phyloP scores from a whole-genome alignment of 441 rosid genomes.

The Pelargonium fulgidum region DNA sequence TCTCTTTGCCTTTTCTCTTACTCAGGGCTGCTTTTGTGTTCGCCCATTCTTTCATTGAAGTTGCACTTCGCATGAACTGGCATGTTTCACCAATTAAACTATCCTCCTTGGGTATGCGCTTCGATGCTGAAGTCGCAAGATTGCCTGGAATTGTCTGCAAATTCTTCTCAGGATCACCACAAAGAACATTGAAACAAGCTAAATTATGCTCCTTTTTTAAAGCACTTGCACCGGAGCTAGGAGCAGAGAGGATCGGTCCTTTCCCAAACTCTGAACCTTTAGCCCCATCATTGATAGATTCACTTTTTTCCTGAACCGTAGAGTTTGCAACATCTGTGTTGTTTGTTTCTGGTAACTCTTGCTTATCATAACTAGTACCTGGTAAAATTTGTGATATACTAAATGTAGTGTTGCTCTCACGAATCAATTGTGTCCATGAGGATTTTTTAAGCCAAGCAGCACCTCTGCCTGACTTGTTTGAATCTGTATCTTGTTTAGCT shows the following conservation, averaged over 20 bases:
- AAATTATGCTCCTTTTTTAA: neutral
- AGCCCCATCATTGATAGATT: conserved; percentile 16
- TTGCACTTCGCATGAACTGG: conserved; percentile 63
- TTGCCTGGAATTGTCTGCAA: conserved; percentile 15
- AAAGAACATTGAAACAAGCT: conserved; percentile 7
- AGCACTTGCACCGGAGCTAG: conserved; percentile 1
- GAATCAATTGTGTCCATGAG: conserved; percentile 77
- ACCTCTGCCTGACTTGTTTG: conserved; percentile 46
- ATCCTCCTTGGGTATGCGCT: conserved; percentile 15
- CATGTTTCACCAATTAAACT: conserved; percentile 44
- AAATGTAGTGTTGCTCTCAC: conserved; percentile 40
- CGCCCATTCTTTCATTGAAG: conserved; percentile 67
- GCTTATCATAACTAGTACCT: conserved; percentile 28
- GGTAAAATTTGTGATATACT: conserved; percentile 63
- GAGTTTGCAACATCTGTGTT: conserved; percentile 18
- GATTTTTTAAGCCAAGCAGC: conserved; percentile 67
- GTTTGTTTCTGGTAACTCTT: conserved; percentile 15
- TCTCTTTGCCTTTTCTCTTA: conserved; percentile 39
- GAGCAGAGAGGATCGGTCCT: conserved; percentile 13
- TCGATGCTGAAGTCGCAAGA: conserved; percentile 12
- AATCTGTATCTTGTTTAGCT: conserved; percentile 16
- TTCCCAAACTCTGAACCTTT: conserved; percentile 16
- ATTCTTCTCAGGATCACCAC: conserved; percentile 18
- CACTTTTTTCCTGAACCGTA: conserved; percentile 11
- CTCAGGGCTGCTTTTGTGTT: conserved; percentile 51